Evolutionary conservation across 345 rosid genomes (phyloP), one percentile per base, ranked within the genome.

Genomic region (Cardamine resedifolia): DNA sequence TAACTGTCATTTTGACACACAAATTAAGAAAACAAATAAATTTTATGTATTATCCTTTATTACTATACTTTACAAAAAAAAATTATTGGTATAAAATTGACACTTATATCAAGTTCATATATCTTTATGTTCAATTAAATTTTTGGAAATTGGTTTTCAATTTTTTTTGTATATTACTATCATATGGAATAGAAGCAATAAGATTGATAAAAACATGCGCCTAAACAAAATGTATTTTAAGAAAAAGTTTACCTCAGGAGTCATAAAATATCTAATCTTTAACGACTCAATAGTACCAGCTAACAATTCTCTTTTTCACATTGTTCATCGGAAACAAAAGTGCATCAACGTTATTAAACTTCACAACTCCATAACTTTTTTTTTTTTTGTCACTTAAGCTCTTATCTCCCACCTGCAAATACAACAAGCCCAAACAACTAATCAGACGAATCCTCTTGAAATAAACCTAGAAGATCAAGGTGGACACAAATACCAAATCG

Each of bases 271-370:
- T 4, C 12, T 18, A 14, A 39, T 14, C 14, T n/a, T 36, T 39
- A 23, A 52, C 58, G 21, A 51, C 64, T 63, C 63, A 38, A 60
- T 57, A 45, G 24, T n/a, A n/a, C n/a, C 24, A 68, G 43, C 57
- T 20, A 30, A 21, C 3, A 71, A 18, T 26, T 38, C 24, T 49
- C 28, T 36, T 71, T 50, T 50, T 39, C 55, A 63, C 50, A 43
- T n/a, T 41, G 63, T 52, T 72, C 62, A 62, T 52, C 11, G 38
- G 49, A 71, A 71, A 60, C n/a, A 24, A 36, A 38, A 62, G 36
- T 18, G 36, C 52, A 61, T 1, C 56, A 7, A 49, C 36, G 28
- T 38, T 72, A 26, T 38, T 12, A 33, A 19, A 71, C 43, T 61
- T 47, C 76, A 39, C 62, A 71, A 36, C 41, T 49, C 61, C 69